These are phyloP conservation scores for Rubus parviflorus DNA, from an alignment of 306 rosid genomes.

Conservation along the genomic window DNA sequence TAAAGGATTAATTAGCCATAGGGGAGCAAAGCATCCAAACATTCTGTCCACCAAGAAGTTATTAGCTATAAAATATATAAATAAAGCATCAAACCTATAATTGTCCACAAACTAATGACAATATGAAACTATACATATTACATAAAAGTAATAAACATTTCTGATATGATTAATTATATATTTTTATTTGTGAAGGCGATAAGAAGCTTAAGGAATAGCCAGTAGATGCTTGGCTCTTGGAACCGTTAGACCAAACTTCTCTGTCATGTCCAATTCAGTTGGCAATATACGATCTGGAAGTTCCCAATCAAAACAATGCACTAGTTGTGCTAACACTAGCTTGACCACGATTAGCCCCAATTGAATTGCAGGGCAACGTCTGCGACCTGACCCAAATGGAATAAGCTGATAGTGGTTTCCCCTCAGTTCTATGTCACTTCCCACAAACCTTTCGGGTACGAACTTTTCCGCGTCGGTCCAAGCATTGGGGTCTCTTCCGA, in stretches of 20 bases:
- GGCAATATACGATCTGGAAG: not conserved
- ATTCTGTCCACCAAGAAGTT: too few species aligned
- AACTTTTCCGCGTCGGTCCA: constrained; percentile 27
- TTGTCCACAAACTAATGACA: too few species aligned
- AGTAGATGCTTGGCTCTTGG: not conserved
- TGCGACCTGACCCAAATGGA: not conserved
- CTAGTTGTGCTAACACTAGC: not conserved
- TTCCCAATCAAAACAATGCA: not conserved
- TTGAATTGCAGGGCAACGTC: not conserved
- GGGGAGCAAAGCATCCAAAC: too few species aligned
- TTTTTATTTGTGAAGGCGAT: too few species aligned
- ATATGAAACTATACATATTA: too few species aligned
- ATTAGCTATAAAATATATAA: too few species aligned
- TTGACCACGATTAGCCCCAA: not conserved
- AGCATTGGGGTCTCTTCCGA: constrained; percentile 34
- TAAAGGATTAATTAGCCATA: too few species aligned
- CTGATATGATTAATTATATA: too few species aligned
- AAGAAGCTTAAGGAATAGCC: not conserved
- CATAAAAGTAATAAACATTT: too few species aligned
- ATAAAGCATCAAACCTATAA: too few species aligned
- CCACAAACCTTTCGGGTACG: not conserved
- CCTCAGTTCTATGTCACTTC: not conserved
- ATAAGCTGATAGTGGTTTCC: not conserved
- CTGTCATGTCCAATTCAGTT: not conserved
- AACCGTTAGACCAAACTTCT: not conserved